Evolutionary conservation across 345 rosid genomes (phyloP).

Genomic region (Lepidium africanum): DNA sequence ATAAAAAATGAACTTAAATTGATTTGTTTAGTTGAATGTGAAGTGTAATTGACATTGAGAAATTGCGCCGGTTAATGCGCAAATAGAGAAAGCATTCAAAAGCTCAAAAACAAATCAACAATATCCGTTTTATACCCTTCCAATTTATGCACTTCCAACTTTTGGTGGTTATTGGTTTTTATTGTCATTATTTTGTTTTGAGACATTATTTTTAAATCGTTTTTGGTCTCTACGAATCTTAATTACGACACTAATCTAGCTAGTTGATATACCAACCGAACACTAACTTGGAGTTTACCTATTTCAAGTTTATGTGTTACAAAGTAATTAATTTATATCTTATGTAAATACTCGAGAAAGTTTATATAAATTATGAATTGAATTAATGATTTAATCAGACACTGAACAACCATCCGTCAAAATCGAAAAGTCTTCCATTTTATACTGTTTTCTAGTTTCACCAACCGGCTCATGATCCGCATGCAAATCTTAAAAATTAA

Average conservation of each 20-base stretch:
- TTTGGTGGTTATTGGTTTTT: not conserved
- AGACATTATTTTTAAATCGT: too few species aligned
- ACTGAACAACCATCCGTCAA: conserved; percentile 15
- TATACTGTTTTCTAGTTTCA: conserved; percentile 2
- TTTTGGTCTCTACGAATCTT: too few species aligned
- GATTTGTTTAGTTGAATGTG: not conserved
- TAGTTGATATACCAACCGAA: too few species aligned
- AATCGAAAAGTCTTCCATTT: not conserved
- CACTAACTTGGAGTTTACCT: too few species aligned
- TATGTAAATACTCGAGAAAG: not conserved
- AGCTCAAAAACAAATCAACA: conserved; percentile 6
- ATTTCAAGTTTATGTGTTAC: not conserved
- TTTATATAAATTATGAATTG: not conserved
- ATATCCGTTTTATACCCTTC: conserved; percentile 7
- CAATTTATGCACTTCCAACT: conserved; percentile 8
- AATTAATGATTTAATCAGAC: not conserved
- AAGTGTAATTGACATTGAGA: conserved; percentile 8
- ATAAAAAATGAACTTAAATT: not conserved
- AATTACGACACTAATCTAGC: too few species aligned
- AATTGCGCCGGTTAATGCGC: conserved; percentile 28
- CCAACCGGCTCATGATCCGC: conserved; percentile 29
- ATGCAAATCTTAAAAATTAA: not conserved
- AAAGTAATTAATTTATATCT: not conserved
- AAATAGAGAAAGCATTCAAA: conserved; percentile 9
- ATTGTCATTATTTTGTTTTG: too few species aligned